Percentiles rank a stretch among this genome's conserved stretches.
Evolutionary conservation across 805 yeast genomes (phyloP).

Genomic region (Dipodascus albidus): DNA sequence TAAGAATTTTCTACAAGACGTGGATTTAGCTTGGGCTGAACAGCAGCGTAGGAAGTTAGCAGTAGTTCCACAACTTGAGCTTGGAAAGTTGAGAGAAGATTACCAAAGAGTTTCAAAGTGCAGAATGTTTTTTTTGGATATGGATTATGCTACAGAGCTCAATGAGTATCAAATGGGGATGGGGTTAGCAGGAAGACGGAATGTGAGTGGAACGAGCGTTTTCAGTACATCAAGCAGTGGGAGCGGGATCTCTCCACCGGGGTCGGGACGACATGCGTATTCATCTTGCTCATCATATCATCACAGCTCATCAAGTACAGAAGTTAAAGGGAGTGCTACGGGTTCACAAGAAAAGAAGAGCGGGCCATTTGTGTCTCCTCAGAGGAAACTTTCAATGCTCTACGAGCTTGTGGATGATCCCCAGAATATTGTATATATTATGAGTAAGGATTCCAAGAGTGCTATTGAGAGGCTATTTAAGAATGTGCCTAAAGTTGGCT

Average conservation of each 20-base stretch:
- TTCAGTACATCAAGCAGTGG: background rate
- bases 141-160: background rate
- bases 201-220: background rate
- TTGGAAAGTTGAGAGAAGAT: conserved; percentile 26
- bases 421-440: conserved; percentile 56
- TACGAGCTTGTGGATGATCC: conserved; percentile 47
- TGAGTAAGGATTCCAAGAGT: conserved; percentile 50
- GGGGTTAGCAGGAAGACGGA: background rate
- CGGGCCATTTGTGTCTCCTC: conserved; percentile 36
- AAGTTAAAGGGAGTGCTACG: no score
- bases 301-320: background rate
- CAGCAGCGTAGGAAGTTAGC: conserved; percentile 32
- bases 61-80: conserved; percentile 24
- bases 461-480: conserved; percentile 61
- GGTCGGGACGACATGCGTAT: background rate
- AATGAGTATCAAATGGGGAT: background rate
- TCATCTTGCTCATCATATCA: no score
- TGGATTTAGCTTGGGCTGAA: conserved; percentile 41
- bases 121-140: conserved; percentile 9
- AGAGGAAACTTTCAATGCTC: conserved; percentile 45
- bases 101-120: conserved; percentile 15
- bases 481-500: conserved; percentile 58
- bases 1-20: conserved; percentile 38
- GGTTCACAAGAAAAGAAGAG: background rate
- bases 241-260: background rate